These are phyloP conservation scores for Basidioascus undulatus DNA, from an alignment of 768 basidiomycete genomes.

Conservation along the genomic window DNA sequence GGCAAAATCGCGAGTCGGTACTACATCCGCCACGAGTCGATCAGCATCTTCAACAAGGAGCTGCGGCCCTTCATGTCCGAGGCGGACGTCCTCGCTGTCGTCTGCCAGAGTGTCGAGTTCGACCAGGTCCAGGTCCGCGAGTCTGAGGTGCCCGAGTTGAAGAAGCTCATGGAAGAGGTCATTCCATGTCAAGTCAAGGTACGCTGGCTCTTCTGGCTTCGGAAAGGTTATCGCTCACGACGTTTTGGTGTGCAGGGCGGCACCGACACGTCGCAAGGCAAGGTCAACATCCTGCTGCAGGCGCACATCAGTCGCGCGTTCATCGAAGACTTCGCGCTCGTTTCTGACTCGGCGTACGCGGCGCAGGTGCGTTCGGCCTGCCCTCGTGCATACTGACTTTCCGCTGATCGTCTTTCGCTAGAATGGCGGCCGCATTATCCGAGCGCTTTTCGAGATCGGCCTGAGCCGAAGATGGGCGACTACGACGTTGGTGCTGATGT, in stretches of 20 bases:
- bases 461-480: slow-evolving; percentile 80
- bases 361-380: slow-evolving; percentile 31
- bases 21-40: slow-evolving; percentile 64
- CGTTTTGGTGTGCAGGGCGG: slow-evolving; percentile 28
- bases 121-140: slow-evolving; percentile 86
- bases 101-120: slow-evolving; percentile 86
- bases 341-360: slow-evolving; percentile 82
- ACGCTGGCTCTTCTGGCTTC: slow-evolving; percentile 8
- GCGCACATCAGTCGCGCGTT: slow-evolving; percentile 53
- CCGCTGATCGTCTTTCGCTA: slow-evolving; percentile 2
- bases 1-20: slow-evolving; percentile 95
- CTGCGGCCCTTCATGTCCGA: slow-evolving; percentile 71
- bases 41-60: slow-evolving; percentile 59
- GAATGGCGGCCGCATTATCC: slow-evolving; percentile 77
- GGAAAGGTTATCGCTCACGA: not conserved
- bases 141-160: slow-evolving; percentile 61
- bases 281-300: slow-evolving; percentile 88
- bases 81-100: slow-evolving; percentile 66
- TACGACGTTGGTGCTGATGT: slow-evolving; percentile 52
- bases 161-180: slow-evolving; percentile 33
- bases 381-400: not conserved
- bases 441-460: slow-evolving; percentile 85
- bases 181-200: slow-evolving; percentile 67
- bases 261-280: slow-evolving; percentile 39
- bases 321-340: slow-evolving; percentile 85